Evolutionary conservation across 768 basidiomycete genomes (phyloP), one percentile per base, ranked within the genome.

Genomic region (Boletus barrowsii): DNA sequence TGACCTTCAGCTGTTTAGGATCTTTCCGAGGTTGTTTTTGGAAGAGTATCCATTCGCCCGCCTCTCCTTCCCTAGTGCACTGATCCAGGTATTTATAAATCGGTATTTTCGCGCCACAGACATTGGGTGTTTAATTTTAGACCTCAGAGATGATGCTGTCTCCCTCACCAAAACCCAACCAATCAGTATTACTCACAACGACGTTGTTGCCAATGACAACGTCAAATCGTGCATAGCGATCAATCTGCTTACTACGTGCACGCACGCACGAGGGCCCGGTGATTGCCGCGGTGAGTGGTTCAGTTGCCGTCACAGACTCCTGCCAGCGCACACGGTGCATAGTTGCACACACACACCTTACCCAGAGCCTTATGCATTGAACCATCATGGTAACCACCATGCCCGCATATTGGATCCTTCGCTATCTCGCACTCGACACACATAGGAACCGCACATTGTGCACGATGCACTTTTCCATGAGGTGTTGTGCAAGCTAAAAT

Each of bases 131-230:
- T 60, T 56, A 51, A 52, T 48, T 32, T 42, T 42, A 15, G 39
- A 29, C 36, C 10, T 30, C 52, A 22, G 30, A 30, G 33, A 22
- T 9, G 20, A 6, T 29, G 29, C 29, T 29, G 29, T 29, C 29
- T 2, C 2, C 29, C 29, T 29, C 29, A 9, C 29, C 29, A 29
- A 9, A 29, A 45, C 40, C 4, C 37, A 9, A 47, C 42, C 20
- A 26, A n/a, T 42, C 41, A 26, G 39, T 11, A 29, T 40, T 35
- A 24, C 51, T 30, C 26, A 49, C 49, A 24, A 55, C 17, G 44
- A 55, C 17, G 44, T 35, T n/a, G 56, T 62, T 53, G 47, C 45
- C 49, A 49, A 48, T 54, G 56, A 46, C 61, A 54, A 55, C 54
- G 29, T 47, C 33, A 44, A 14, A 41, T 35, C 26, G 24, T 36